Conservation (phyloP, 2,329 filamentous ascomycete species). For the Apiospora rasikravindrae region DNA sequence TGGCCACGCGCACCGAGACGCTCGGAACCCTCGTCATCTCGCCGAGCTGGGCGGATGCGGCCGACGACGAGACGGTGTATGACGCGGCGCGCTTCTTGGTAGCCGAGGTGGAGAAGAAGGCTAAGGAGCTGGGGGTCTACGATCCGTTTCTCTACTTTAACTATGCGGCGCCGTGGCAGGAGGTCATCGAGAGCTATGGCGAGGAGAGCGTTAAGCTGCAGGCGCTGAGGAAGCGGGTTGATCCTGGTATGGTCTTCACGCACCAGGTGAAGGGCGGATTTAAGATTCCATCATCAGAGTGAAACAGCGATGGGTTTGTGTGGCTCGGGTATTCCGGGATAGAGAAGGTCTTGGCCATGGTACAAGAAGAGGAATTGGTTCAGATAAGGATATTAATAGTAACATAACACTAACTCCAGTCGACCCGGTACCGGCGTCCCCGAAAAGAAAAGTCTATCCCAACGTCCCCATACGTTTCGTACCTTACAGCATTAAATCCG, state of each 20-base stretch:
- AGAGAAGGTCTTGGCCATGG: too few species aligned
- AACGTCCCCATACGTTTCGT: too few species aligned
- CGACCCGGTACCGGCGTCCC: too few species aligned
- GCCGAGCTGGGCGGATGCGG: neutral
- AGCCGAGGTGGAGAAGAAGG: neutral
- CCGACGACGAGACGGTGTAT: neutral
- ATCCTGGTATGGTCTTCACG: conserved; percentile 28
- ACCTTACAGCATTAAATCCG: too few species aligned
- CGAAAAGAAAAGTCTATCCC: too few species aligned
- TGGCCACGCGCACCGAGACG: neutral
- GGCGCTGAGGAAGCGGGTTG: conserved; percentile 23
- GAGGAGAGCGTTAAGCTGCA: conserved; percentile 22
- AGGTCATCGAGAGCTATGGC: conserved; percentile 29
- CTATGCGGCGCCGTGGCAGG: conserved; percentile 32
- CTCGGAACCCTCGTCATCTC: neutral
- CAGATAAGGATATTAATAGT: too few species aligned
- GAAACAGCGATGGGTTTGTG: too few species aligned
- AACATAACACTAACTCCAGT: too few species aligned
- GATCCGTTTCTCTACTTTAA: conserved; percentile 31
- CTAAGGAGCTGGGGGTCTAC: conserved; percentile 25
- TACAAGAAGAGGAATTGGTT: too few species aligned
- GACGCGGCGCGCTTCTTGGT: neutral
- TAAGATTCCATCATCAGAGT: conserved; percentile 22
- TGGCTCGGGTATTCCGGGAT: too few species aligned
- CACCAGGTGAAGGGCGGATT: conserved; percentile 26